Evolutionary conservation across 1,284 basidiomycete species (phyloP), one percentile per base, ranked within the genome.

Genomic region (Fomitopsis palustris): DNA sequence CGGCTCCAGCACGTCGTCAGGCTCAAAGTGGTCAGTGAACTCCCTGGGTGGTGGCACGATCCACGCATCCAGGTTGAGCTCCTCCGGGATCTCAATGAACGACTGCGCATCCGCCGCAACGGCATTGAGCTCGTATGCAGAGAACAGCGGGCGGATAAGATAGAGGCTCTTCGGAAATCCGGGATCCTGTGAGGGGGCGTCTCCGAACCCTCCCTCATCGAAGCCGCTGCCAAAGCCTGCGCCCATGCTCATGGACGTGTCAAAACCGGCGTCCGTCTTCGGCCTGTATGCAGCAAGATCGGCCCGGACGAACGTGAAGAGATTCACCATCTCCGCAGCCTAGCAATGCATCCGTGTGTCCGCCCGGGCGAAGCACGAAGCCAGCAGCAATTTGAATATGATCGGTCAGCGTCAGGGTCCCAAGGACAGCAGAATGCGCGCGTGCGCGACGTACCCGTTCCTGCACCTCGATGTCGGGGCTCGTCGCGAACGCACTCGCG

Each of bases 111-210:
- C 78, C 5, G 78, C 71, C 1, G 90, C 95, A 17, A 98, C 90
- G 0, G 94, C 90, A 62, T 93, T 95, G 29, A 99, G 84, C 61
- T 95, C 88, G 69, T 96, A 90, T 5, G 83, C 72, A 25, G 83
- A 82, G 68, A 93, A 94, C 3, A 99, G 77, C 0, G 95, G 93
- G 47, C 85, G 80, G 53, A 99, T 87, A 56, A 99, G 84, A 71
- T 88, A 92, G 23, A 98, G 77, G 63, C 93, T 95, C 74, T 95
- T 95, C 0, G 96, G 96, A 67, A 88, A 92, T 52, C 73, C 72
- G 0, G 82, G 86, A 37, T 84, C 82, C 14, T 17, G 25, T 5
- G 45, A 47, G 66, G 58, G 5, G 66, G 56, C n/a, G 33, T 52
- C 31, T 17, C 49, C 3, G 70, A 54, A 47, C 23, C 45, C 45